phyloP scores from a whole-genome alignment of 345 rosid species.

The Salix dunnii region DNA sequence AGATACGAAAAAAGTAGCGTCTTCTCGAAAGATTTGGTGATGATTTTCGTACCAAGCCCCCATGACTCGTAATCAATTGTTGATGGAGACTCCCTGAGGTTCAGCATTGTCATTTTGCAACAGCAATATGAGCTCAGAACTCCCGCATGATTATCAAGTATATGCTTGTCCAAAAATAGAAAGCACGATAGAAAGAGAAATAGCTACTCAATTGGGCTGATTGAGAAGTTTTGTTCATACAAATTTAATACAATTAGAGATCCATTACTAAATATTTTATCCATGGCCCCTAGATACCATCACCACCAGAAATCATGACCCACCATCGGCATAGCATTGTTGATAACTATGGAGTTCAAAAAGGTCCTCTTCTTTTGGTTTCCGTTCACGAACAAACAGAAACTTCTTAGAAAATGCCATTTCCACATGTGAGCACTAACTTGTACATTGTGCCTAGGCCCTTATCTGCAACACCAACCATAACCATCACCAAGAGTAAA shows the following conservation, averaged over 20 bases:
- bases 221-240: background rate
- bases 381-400: background rate
- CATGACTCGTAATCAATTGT: background rate
- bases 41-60: background rate
- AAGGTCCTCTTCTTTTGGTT: background rate
- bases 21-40: background rate
- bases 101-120: background rate
- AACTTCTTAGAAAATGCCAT: background rate
- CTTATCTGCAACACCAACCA: background rate
- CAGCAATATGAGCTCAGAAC: background rate
- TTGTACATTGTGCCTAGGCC: background rate
- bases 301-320: background rate
- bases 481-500: background rate
- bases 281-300: background rate
- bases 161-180: slow-evolving; percentile 18
- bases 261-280: background rate
- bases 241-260: background rate
- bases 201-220: background rate
- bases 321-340: background rate
- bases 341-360: background rate
- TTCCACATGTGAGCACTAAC: slow-evolving; percentile 7
- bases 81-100: background rate
- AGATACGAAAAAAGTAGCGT: background rate
- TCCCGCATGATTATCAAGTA: slow-evolving; percentile 7
- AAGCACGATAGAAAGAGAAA: background rate